Percentiles rank a stretch among this genome's conserved stretches.
phyloP scores from a whole-genome alignment of 441 rosid species.

The Syzygium malaccense region DNA sequence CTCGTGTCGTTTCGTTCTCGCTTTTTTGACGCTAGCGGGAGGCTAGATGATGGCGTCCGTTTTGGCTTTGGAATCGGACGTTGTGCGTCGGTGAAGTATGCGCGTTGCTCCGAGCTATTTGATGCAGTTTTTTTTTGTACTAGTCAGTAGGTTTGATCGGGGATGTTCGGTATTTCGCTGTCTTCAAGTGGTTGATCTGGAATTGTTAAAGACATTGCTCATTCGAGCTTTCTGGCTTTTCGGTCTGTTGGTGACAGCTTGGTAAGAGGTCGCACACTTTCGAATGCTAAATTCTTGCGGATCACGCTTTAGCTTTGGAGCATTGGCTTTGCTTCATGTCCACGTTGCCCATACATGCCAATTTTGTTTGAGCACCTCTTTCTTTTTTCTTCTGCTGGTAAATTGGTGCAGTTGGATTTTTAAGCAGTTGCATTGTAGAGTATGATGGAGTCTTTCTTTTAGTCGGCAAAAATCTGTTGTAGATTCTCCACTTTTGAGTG shows the following conservation, averaged over 20 bases:
- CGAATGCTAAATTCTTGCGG: neutral
- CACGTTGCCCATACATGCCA: neutral
- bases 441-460: neutral
- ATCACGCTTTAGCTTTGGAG: neutral
- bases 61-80: neutral
- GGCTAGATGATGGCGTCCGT: neutral
- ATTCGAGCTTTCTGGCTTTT: neutral
- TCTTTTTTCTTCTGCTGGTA: neutral
- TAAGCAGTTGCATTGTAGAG: neutral
- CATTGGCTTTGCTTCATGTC: neutral
- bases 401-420: neutral
- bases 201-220: neutral
- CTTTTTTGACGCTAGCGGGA: neutral
- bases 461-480: neutral
- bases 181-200: neutral
- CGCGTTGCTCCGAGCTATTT: neutral
- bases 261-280: neutral
- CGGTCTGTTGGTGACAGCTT: neutral
- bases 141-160: neutral
- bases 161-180: neutral
- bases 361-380: neutral
- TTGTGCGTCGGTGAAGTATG: neutral
- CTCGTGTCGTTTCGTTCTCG: neutral
- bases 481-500: neutral
- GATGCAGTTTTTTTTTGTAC: neutral